Percentiles rank a stretch among this genome's conserved stretches.
Evolutionary conservation across 257 asterid species (phyloP).

Genomic region (Fraxinus americana): DNA sequence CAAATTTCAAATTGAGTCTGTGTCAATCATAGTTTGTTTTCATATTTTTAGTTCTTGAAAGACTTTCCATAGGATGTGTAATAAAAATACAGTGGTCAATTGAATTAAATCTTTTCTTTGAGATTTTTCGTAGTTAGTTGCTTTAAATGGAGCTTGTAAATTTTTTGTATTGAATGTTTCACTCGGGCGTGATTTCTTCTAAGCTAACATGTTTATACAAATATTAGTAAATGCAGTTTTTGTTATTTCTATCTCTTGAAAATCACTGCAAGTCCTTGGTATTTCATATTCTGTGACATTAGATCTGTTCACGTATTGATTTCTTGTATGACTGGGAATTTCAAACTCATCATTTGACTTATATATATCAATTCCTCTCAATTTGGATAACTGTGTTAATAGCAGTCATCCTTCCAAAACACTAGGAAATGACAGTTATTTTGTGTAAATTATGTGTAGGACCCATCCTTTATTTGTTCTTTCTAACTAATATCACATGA

Average conservation of each 20-base stretch:
- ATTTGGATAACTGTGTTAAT: background rate
- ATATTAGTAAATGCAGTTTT: background rate
- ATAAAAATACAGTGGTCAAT: background rate
- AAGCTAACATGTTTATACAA: background rate
- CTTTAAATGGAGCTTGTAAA: background rate
- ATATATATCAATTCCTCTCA: background rate
- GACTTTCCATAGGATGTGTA: background rate
- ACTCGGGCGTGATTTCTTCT: background rate
- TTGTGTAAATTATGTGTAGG: background rate
- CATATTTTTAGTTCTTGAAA: conserved; percentile 2
- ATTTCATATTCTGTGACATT: background rate
- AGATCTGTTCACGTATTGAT: background rate
- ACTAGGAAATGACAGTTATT: background rate
- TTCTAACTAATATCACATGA: background rate
- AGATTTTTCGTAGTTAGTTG: conserved; percentile 7
- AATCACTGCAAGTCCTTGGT: background rate
- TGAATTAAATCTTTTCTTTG: background rate
- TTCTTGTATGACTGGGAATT: background rate
- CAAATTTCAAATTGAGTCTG: background rate
- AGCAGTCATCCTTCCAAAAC: background rate
- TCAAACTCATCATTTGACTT: background rate
- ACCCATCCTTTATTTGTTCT: background rate
- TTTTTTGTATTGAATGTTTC: background rate
- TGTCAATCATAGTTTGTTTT: conserved; percentile 6
- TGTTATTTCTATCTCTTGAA: background rate